phyloP scores from a whole-genome alignment of 2,329 filamentous ascomycete genomes.

The Aspergillus calidoustus region DNA sequence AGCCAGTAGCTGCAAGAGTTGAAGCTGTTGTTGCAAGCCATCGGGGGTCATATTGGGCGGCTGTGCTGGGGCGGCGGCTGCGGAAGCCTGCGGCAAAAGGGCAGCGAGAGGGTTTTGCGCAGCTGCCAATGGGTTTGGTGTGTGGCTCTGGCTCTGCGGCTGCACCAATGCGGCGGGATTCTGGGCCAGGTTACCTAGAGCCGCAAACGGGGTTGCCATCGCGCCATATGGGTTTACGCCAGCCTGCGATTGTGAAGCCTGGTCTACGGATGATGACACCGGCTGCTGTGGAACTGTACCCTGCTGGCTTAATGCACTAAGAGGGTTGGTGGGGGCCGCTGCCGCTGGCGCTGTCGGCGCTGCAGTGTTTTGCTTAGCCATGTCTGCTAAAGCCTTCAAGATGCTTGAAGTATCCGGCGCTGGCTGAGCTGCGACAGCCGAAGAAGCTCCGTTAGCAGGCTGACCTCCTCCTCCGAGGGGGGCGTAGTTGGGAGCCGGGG shows the following conservation, averaged over 20 bases:
- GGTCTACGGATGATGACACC: conserved; percentile 51
- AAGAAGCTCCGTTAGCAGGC: conserved; percentile 29
- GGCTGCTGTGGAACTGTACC: conserved; percentile 43
- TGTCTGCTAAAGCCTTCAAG: conserved; percentile 77
- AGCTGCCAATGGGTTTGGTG: conserved; percentile 47
- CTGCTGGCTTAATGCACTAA: conserved; percentile 56
- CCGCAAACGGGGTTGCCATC: conserved; percentile 54
- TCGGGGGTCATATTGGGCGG: conserved; percentile 42
- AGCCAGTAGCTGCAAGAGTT: conserved; percentile 74
- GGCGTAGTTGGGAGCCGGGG: conserved; percentile 52
- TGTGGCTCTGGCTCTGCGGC: conserved; percentile 46
- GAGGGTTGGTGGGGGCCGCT: conserved; percentile 47
- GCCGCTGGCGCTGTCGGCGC: conserved; percentile 46
- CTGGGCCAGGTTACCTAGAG: conserved; percentile 45
- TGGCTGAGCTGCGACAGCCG: conserved; percentile 32
- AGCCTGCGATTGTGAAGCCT: conserved; percentile 44
- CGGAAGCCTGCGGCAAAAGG: conserved; percentile 45
- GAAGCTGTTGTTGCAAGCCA: conserved; percentile 70
- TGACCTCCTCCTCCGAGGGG: conserved; percentile 40
- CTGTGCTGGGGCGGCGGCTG: conserved; percentile 34
- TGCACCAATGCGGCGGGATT: conserved; percentile 41
- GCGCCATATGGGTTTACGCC: conserved; percentile 62
- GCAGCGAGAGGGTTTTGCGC: conserved; percentile 48
- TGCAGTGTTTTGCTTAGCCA: conserved; percentile 74
- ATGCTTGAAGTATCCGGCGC: conserved; percentile 67